A percentile compares a stretch with the other conserved stretches of the same genome.
Conservation (phyloP, 2,329 filamentous ascomycete genomes). For the Ophiostoma australiae region DNA sequence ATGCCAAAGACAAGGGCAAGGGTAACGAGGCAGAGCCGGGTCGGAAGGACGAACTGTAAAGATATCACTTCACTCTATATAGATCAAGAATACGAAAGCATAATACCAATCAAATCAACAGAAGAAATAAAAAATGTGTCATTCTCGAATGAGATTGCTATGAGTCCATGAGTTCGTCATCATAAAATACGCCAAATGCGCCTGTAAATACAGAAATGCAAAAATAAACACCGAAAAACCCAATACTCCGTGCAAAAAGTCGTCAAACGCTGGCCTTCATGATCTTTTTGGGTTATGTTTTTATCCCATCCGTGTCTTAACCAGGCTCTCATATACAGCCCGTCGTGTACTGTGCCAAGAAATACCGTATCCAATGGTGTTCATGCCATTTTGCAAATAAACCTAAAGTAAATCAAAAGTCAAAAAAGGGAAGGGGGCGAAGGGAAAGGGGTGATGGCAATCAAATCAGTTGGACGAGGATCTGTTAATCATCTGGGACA, state of each 20-base stretch:
- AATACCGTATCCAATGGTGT: background rate
- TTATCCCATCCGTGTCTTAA: slow-evolving; percentile 13
- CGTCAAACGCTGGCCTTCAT: slow-evolving; percentile 17
- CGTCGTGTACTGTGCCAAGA: background rate
- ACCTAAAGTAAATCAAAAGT: background rate
- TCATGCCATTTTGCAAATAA: background rate
- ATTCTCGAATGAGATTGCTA: background rate
- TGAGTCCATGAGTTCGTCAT: background rate
- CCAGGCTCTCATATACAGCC: slow-evolving; percentile 10
- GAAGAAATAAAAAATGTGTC: background rate
- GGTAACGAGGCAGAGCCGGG: background rate
- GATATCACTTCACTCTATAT: background rate
- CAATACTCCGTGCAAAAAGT: background rate
- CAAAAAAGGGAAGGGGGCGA: background rate
- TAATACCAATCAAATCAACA: background rate
- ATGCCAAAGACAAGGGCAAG: slow-evolving; percentile 8
- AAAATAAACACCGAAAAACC: slow-evolving; percentile 1
- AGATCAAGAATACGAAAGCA: background rate
- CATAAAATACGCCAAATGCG: slow-evolving; percentile 14
- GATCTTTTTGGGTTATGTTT: slow-evolving; percentile 15
- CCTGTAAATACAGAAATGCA: slow-evolving; percentile 4
- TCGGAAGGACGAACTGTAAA: slow-evolving; percentile 16
- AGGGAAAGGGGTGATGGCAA: background rate
- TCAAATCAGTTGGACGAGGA: slow-evolving; percentile 13
- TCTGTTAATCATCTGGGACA: slow-evolving; percentile 29